A percentile compares a stretch with the other conserved stretches of the same genome.
phyloP scores from a whole-genome alignment of 2,329 filamentous ascomycete genomes.

The Diaporthe sp. region DNA sequence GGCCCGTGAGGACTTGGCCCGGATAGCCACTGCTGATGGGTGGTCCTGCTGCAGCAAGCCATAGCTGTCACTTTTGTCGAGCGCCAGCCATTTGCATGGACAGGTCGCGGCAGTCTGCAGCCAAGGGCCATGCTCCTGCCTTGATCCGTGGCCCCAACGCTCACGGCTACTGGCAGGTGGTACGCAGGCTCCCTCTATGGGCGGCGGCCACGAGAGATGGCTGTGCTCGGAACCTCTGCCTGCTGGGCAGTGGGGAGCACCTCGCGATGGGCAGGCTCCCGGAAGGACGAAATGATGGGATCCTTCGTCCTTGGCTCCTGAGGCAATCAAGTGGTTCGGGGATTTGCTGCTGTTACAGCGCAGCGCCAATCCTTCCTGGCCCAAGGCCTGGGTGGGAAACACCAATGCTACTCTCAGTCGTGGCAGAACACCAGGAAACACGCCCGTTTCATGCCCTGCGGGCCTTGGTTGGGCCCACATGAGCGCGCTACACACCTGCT shows the following conservation, averaged over 20 bases:
- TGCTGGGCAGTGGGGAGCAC: background rate
- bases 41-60: conserved; percentile 30
- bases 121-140: conserved; percentile 11
- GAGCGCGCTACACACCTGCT: background rate
- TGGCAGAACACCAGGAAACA: conserved; percentile 16
- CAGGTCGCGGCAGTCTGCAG: conserved; percentile 18
- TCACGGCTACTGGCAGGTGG: conserved; percentile 21
- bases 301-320: background rate
- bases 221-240: conserved; percentile 7
- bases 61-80: conserved; percentile 32
- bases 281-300: conserved; percentile 9
- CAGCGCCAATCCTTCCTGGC: conserved; percentile 32
- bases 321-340: conserved; percentile 27
- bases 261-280: background rate
- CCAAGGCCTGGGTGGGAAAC: conserved; percentile 29
- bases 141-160: conserved; percentile 3
- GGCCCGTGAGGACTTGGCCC: conserved; percentile 32
- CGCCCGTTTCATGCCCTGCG: conserved; percentile 15
- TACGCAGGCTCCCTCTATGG: background rate
- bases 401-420: conserved; percentile 23
- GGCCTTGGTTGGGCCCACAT: conserved; percentile 8
- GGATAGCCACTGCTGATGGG: conserved; percentile 32
- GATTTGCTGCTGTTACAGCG: conserved; percentile 29
- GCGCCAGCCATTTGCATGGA: conserved; percentile 2
- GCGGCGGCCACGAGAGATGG: conserved; percentile 9